phyloP scores from a whole-genome alignment of 306 rosid species.

The Elaeagnus macrophylla region DNA sequence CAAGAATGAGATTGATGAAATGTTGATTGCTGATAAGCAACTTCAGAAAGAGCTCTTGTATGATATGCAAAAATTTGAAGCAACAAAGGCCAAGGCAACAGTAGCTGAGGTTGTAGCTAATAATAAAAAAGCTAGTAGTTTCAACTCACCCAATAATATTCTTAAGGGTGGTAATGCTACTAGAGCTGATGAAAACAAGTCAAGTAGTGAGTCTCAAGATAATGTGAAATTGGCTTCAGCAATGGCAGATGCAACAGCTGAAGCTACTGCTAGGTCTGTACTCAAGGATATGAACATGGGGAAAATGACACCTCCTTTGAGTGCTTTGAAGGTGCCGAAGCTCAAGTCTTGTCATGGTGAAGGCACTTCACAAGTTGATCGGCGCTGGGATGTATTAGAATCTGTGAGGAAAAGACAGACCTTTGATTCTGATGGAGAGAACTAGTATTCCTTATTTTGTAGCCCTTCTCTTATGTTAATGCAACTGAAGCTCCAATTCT shows the following conservation, averaged over 20 bases:
- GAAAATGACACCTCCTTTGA: conserved; percentile 46
- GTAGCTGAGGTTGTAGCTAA: conserved; percentile 47
- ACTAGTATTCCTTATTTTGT: conserved; percentile 1
- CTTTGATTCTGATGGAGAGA: conserved; percentile 70
- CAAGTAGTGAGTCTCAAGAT: conserved; percentile 13
- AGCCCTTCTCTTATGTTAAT: too few relatives aligned
- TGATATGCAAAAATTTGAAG: conserved; percentile 76
- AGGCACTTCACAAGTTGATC: conserved; percentile 18
- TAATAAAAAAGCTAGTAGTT: conserved; percentile 30
- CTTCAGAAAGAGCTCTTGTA: conserved; percentile 83
- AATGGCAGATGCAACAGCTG: conserved; percentile 74
- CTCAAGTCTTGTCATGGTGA: conserved; percentile 41
- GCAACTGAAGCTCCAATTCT: too few relatives aligned
- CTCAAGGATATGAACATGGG: conserved; percentile 75
- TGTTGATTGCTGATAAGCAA: conserved; percentile 86
- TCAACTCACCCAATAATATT: conserved; percentile 27
- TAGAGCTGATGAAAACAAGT: conserved; percentile 20
- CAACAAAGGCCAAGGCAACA: conserved; percentile 53
- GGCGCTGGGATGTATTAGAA: conserved; percentile 34
- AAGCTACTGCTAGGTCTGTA: conserved; percentile 69
- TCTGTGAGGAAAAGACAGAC: conserved; percentile 57
- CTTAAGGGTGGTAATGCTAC: conserved; percentile 20
- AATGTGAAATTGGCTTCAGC: conserved; percentile 61
- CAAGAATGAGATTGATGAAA: conserved; percentile 84
- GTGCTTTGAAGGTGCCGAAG: conserved; percentile 52